Evolutionary conservation across 306 rosid genomes (phyloP), one percentile per base, ranked within the genome.

Genomic region (Lotus japonicus): DNA sequence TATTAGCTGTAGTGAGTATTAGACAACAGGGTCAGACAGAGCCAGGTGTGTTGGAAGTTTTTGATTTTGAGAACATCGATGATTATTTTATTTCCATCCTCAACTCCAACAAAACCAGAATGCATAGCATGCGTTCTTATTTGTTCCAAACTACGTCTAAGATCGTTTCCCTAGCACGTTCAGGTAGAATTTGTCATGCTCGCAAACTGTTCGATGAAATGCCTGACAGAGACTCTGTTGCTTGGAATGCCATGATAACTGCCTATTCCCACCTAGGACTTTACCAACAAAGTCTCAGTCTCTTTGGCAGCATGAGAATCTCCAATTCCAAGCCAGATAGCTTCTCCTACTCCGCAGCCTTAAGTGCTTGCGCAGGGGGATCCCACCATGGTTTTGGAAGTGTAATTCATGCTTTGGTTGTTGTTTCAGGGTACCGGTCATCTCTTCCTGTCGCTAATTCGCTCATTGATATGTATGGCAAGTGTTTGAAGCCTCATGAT

Each of bases 171-270:
- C 51, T 75, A 2, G 84, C 81, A 3, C 81, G 84, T 17, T 74
- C 72, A 0, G 89, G 96, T 48, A 75, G 78, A 51, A 84, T 88
- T 33, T 23, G n/a, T 1, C 43, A 44, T 64, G 97, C 97, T 14
- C 91, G 89, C 51, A 80, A 86, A 11, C 4, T 88, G 73, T 91
- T 88, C 60, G 91, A 91, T 18, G 88, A 68, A 84, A 86, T 88
- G 85, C 75, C 83, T 0, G 26, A 65, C 2, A 77, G 92, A 76
- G 97, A 86, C 66, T 54, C 81, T 0, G 80, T 91, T 9, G 85
- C 92, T 69, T 86, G 92, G 92, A 91, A 88, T 53, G 91, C 97
- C 38, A 88, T 91, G 94, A 83, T 84, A 19, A 53, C 88, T 14
- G 79, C 82, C 19, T 84, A 88, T 62, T 77, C 91, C 66, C 87